These are phyloP conservation scores for Lecanoromycetidae sp. DNA, from an alignment of 2,329 filamentous ascomycete genomes.

Conservation along the genomic window DNA sequence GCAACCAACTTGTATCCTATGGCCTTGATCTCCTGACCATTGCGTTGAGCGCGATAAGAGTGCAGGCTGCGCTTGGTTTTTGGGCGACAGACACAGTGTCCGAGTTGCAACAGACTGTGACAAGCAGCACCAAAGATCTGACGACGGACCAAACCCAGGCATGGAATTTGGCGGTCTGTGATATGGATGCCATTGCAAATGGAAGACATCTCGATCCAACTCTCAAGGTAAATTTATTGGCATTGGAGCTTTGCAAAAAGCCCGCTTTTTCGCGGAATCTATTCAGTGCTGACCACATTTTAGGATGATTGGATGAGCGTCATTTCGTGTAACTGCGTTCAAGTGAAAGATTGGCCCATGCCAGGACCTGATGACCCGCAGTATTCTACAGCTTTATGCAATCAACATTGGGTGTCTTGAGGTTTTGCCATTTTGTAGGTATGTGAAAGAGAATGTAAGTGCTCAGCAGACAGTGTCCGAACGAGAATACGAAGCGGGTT, in stretches of 20 bases:
- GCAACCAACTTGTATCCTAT: neutral
- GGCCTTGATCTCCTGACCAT: neutral
- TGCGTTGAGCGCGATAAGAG: neutral
- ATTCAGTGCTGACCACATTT: too few species aligned
- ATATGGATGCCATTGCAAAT: neutral
- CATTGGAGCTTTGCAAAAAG: neutral
- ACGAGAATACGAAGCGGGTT: too few species aligned
- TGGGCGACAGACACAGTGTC: neutral
- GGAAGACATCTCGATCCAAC: neutral
- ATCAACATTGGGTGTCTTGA: too few species aligned
- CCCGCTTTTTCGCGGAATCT: too few species aligned
- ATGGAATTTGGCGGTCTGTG: conserved; percentile 4
- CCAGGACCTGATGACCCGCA: neutral
- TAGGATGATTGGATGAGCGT: too few species aligned
- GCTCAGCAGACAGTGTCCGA: too few species aligned
- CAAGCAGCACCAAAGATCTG: neutral
- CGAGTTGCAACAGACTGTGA: neutral
- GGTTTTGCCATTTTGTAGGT: too few species aligned
- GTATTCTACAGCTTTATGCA: too few species aligned
- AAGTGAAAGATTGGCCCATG: neutral
- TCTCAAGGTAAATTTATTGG: neutral
- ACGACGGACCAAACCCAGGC: neutral
- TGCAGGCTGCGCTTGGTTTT: neutral
- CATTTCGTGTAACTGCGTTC: neutral
- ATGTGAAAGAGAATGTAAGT: too few species aligned